Evolutionary conservation across 768 basidiomycete genomes (phyloP).

Genomic region (Sistotremastrum niveocremeum): DNA sequence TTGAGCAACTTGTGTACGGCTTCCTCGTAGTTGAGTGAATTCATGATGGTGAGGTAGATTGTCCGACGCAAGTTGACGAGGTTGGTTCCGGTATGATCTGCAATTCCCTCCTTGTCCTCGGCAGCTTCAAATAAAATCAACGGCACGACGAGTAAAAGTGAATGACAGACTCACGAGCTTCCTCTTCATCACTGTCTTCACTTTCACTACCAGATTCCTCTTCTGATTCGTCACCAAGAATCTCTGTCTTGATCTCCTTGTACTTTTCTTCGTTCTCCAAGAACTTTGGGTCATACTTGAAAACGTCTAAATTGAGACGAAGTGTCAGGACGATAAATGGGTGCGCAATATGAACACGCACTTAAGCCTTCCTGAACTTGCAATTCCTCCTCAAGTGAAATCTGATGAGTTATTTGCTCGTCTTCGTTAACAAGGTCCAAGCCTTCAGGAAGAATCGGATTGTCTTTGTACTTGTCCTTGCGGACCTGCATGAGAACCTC

Average conservation of each 20-base stretch:
- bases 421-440: slow-evolving; percentile 96
- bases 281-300: slow-evolving; percentile 86
- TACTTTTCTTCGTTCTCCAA: slow-evolving; percentile 91
- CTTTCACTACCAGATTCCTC: slow-evolving; percentile 44
- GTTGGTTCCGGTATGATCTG: slow-evolving; percentile 91
- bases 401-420: slow-evolving; percentile 91
- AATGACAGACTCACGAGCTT: slow-evolving; percentile 14
- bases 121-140: slow-evolving; percentile 30
- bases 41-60: slow-evolving; percentile 99
- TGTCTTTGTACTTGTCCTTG: slow-evolving; percentile 99
- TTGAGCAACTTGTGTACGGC: slow-evolving; percentile 96
- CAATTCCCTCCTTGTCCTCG: slow-evolving; percentile 76
- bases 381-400: slow-evolving; percentile 85
- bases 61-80: slow-evolving; percentile 86
- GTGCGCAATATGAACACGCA: slow-evolving; percentile 28
- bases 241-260: slow-evolving; percentile 80
- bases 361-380: slow-evolving; percentile 91
- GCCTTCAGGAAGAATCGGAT: slow-evolving; percentile 87
- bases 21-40: slow-evolving; percentile 95
- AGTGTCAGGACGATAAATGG: not conserved
- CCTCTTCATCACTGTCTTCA: slow-evolving; percentile 46
- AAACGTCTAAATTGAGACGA: slow-evolving; percentile 49
- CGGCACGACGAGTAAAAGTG: not conserved
- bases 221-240: slow-evolving; percentile 79
- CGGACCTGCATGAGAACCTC: slow-evolving; percentile 98